phyloP scores from a whole-genome alignment of 2,329 filamentous ascomycete species.

The Colletotrichum sojae region DNA sequence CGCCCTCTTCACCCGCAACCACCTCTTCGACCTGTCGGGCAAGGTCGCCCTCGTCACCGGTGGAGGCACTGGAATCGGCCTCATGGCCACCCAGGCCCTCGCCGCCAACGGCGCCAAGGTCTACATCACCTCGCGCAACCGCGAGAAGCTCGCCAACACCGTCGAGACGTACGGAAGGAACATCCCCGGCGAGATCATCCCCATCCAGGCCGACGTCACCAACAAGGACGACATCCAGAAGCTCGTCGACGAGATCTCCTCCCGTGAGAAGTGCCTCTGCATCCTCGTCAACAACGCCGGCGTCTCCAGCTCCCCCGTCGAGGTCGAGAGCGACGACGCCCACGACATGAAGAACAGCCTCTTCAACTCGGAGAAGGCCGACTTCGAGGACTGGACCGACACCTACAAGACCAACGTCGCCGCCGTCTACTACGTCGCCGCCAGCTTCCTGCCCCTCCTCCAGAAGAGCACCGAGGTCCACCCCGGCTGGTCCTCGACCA shows the following conservation, averaged over 20 bases:
- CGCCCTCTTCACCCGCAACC: constrained; percentile 51
- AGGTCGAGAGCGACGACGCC: constrained; percentile 67
- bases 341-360: constrained; percentile 71
- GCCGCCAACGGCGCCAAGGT: constrained; percentile 78
- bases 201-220: constrained; percentile 74
- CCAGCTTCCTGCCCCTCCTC: constrained; percentile 74
- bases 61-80: constrained; percentile 74
- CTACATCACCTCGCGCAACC: constrained; percentile 77
- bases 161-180: constrained; percentile 70
- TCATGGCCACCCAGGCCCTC: constrained; percentile 78
- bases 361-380: constrained; percentile 73
- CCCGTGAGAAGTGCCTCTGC: constrained; percentile 70
- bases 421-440: constrained; percentile 75
- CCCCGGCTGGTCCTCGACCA: constrained; percentile 67
- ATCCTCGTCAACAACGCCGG: constrained; percentile 80
- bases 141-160: constrained; percentile 73
- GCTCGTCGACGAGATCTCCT: constrained; percentile 70
- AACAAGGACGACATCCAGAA: constrained; percentile 71
- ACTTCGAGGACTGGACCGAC: constrained; percentile 78
- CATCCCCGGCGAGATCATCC: constrained; percentile 68
- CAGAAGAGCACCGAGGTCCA: constrained; percentile 62
- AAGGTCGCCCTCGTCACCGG: constrained; percentile 63
- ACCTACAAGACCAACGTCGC: constrained; percentile 84
- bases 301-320: constrained; percentile 69
- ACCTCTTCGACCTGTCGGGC: constrained; percentile 59